Percentiles rank a stretch among this genome's conserved stretches.
These are phyloP conservation scores for Rhodamnia argentea DNA, from an alignment of 345 rosid genomes.

Conservation along the genomic window DNA sequence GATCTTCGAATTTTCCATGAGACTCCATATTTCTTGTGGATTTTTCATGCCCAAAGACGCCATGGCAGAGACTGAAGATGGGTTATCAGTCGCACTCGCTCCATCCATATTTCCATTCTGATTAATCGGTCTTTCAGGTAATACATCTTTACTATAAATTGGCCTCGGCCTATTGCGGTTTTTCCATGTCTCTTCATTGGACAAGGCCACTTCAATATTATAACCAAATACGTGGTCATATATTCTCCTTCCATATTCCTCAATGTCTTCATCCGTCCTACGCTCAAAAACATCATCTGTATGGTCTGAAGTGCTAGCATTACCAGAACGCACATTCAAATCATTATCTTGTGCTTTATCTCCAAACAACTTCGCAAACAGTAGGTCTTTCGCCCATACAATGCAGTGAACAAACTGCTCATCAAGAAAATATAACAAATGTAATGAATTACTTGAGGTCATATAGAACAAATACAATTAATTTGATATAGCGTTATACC, in stretches of 20 bases:
- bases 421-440: neutral
- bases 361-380: slow-evolving; percentile 94
- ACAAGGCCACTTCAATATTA: slow-evolving; percentile 83
- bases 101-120: slow-evolving; percentile 57
- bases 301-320: slow-evolving; percentile 55
- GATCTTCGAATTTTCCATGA: slow-evolving; percentile 67
- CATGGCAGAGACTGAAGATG: slow-evolving; percentile 59
- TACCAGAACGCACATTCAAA: slow-evolving; percentile 79
- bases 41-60: slow-evolving; percentile 77
- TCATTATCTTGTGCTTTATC: slow-evolving; percentile 95
- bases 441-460: neutral
- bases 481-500: neutral
- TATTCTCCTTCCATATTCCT: slow-evolving; percentile 84
- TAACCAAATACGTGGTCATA: slow-evolving; percentile 97
- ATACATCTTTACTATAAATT: slow-evolving; percentile 54
- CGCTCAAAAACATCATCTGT: slow-evolving; percentile 63
- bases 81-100: slow-evolving; percentile 23
- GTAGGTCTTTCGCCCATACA: slow-evolving; percentile 98
- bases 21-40: slow-evolving; percentile 96
- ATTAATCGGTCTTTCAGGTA: slow-evolving; percentile 35
- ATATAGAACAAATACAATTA: neutral
- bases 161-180: slow-evolving; percentile 73
- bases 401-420: slow-evolving; percentile 96
- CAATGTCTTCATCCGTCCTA: slow-evolving; percentile 61
- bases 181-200: slow-evolving; percentile 97